Evolutionary conservation across 331 rosid genomes (phyloP), one percentile per base, ranked within the genome.

Genomic region (Telfairia occidentalis): DNA sequence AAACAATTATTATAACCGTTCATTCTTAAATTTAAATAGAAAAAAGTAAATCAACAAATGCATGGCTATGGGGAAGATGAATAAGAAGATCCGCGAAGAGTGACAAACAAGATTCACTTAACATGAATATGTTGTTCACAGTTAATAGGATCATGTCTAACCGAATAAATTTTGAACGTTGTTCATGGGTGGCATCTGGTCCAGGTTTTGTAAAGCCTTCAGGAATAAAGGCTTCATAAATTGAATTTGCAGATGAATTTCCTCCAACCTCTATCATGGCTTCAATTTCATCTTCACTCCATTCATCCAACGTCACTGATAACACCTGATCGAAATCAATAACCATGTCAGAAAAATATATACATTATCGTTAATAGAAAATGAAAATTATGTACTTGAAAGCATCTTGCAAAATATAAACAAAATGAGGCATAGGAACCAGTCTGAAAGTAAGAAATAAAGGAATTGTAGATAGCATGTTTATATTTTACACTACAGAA

Each of bases 241-340:
- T 95, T 60, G 97, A 73, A 83, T 95, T 95, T 32, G 97, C 99
- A 15, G 92, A 87, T 79, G 92, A 79, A 81, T 95, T 95, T 77
- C 99, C 99, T 59, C 99, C 99, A 67, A 95, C 93, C 85, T 95
- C 99, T 53, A 86, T 70, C 99, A 95, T 87, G 28, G 99, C 82
- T 73, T 92, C 97, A 82, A 95, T 84, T 89, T 95, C 99, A 57
- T 92, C 97, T 21, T 92, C 96, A 69, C 96, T 87, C 99, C 99
- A 95, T 28, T 95, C 97, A 82, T 95, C 99, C 86, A 95, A 76
- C 30, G 97, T 85, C 84, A 92, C 96, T 0, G 99, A 95, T 83
- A 92, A 81, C 79, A 95, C 97, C 99, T 95, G 85, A 63, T 75
- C 59, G 76, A 43, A 67, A 82, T 78, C 80, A 78, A 46, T 74